Conservation (phyloP, 2,329 filamentous ascomycete genomes). For the Fonsecaea pugnacius region DNA sequence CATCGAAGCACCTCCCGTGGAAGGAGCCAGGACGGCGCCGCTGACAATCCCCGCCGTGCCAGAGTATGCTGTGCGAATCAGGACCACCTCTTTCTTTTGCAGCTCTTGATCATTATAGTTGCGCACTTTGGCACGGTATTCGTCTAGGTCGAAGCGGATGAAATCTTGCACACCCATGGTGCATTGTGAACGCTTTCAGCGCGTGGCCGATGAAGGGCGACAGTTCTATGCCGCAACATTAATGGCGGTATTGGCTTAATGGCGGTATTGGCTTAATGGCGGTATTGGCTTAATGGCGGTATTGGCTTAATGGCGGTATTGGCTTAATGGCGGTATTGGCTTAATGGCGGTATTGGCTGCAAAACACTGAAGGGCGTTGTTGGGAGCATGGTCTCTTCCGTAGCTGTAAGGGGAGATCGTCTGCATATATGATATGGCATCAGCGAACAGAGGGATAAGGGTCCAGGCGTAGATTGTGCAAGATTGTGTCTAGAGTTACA, state of each 20-base stretch:
- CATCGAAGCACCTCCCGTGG: slow-evolving; percentile 13
- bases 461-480: neutral
- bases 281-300: too few species aligned
- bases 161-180: slow-evolving; percentile 20
- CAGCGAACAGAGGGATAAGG: neutral
- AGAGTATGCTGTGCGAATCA: slow-evolving; percentile 15
- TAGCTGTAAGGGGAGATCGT: neutral
- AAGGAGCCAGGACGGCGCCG: slow-evolving; percentile 11
- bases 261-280: too few species aligned
- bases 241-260: neutral
- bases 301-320: too few species aligned
- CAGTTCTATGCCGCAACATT: neutral
- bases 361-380: neutral
- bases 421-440: slow-evolving; percentile 1
- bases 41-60: slow-evolving; percentile 8
- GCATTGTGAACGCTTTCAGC: neutral
- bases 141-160: slow-evolving; percentile 14
- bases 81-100: slow-evolving; percentile 15
- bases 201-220: neutral
- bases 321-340: too few species aligned
- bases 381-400: neutral
- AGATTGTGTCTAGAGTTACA: neutral
- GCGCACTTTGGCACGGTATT: slow-evolving; percentile 3
- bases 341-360: neutral
- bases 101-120: slow-evolving; percentile 5